These are phyloP conservation scores for Lignosus rhinocerotis DNA, from an alignment of 1,284 basidiomycete species.

Conservation along the genomic window DNA sequence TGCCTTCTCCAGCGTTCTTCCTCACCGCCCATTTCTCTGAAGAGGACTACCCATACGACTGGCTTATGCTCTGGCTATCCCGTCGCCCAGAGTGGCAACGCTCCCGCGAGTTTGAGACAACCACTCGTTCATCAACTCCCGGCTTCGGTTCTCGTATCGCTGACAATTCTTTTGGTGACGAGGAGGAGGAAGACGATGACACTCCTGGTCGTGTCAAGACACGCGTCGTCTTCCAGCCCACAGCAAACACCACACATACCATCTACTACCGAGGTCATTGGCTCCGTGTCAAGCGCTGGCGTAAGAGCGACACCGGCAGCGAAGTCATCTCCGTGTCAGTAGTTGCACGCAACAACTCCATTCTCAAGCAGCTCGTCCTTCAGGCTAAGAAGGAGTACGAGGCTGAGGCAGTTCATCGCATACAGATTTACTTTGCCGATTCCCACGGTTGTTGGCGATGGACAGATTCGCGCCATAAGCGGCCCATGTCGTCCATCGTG, in stretches of 20 bases:
- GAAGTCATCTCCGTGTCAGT: constrained; percentile 79
- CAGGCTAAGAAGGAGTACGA: constrained; percentile 86
- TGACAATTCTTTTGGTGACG: constrained; percentile 64
- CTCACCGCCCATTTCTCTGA: constrained; percentile 83
- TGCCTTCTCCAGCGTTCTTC: constrained; percentile 65
- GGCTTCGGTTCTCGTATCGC: constrained; percentile 48
- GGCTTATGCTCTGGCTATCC: constrained; percentile 81
- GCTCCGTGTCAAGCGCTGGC: constrained; percentile 68
- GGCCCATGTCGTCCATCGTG: constrained; percentile 78
- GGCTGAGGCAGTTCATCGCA: constrained; percentile 77
- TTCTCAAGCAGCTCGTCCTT: constrained; percentile 83
- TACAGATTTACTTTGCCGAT: constrained; percentile 84
- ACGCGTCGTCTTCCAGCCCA: constrained; percentile 81
- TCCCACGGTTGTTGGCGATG: constrained; percentile 84
- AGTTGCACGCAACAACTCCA: constrained; percentile 75
- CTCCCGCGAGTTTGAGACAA: constrained; percentile 82
- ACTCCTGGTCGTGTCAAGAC: constrained; percentile 68
- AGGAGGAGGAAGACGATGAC: constrained; percentile 53
- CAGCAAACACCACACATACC: constrained; percentile 79
- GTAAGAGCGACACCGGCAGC: constrained; percentile 64
- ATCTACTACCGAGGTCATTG: constrained; percentile 82
- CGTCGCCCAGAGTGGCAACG: constrained; percentile 81
- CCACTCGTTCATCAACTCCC: constrained; percentile 61
- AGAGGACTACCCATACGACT: constrained; percentile 83
- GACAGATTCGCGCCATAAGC: constrained; percentile 80